These are phyloP conservation scores for Lecanicillium sp. DNA, from an alignment of 2,329 filamentous ascomycete genomes.

Conservation along the genomic window DNA sequence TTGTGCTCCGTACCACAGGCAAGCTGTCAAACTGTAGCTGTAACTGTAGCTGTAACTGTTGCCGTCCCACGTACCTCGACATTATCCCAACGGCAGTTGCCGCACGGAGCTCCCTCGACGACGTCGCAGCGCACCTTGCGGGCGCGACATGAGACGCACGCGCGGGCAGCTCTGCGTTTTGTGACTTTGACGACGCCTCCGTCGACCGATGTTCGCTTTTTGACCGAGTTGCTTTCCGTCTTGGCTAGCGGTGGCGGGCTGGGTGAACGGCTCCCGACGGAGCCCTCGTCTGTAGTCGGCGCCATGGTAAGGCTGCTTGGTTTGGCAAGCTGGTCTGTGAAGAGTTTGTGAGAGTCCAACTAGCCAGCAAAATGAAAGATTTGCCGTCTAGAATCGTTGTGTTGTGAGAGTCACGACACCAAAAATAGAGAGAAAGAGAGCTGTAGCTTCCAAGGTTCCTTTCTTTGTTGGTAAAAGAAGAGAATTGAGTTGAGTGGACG, in stretches of 20 bases:
- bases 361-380: no score
- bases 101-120: conserved; percentile 80
- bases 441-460: not conserved
- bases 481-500: no score
- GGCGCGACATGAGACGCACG: conserved; percentile 80
- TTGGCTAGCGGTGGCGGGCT: conserved; percentile 22
- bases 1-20: conserved; percentile 27
- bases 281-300: conserved; percentile 16
- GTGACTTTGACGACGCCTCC: conserved; percentile 41
- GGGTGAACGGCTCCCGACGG: conserved; percentile 24
- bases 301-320: no score
- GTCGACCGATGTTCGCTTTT: conserved; percentile 29
- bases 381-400: no score
- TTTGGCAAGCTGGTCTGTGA: not conserved
- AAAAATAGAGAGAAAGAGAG: not conserved
- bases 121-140: conserved; percentile 94
- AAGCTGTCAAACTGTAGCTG: no score
- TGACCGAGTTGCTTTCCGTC: conserved; percentile 18
- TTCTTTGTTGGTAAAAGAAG: not conserved
- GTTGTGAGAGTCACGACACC: no score
- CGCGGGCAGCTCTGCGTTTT: conserved; percentile 84
- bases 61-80: conserved; percentile 49
- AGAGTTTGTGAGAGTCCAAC: not conserved
- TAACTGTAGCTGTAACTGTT: no score
- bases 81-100: conserved; percentile 77